Evolutionary conservation across 306 rosid species (phyloP), one percentile per base, ranked within the genome.

Genomic region (Echinosophora koreensis): DNA sequence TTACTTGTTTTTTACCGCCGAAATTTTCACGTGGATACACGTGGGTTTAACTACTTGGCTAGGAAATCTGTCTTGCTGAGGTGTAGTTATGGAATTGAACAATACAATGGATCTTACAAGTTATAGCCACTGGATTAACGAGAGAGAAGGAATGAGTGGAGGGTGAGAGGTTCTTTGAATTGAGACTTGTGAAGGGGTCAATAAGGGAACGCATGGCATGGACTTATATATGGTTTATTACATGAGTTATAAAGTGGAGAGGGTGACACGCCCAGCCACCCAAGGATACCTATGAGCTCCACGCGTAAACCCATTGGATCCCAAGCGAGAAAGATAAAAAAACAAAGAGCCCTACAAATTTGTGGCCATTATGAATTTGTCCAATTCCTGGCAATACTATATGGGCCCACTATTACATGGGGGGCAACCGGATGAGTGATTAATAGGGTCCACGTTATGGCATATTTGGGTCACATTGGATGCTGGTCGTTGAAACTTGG

Each of bases 301-400:
- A 71, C 77, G 66, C 14, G 41, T 71, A 12, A 71, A 71, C 66
- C 10, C 5, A 13, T 56, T 4, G 0, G 7, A 18, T 5, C 7
- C 8, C 5, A 0, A 9, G 11, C 5, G 3, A 50, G 7, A 68
- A 51, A 13, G 22, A 22, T n/a, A n/a, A 22, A 1, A 22, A 22
- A 1, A 22, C 0, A 22, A 22, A 22, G 1, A 47, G 16, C 12
- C 5, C 7, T 17, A 16, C 8, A 17, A 39, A 13, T 72, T 56
- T 72, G 56, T 72, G 77, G 77, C 6, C 8, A 54, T 54, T 54
- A 71, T 71, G 64, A 11, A 44, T 11, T 55, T 55, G 76, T 71
- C 64, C 52, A 61, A 3, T 54, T 71, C 30, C 12, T 55, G 51
- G 51, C 22, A 22, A 22, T 22, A 22, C 22, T 22, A 22, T 0